A percentile compares a stretch with the other conserved stretches of the same genome.
Conservation (phyloP, 2,329 filamentous ascomycete genomes). For the Paraphaeosphaeria minitans region DNA sequence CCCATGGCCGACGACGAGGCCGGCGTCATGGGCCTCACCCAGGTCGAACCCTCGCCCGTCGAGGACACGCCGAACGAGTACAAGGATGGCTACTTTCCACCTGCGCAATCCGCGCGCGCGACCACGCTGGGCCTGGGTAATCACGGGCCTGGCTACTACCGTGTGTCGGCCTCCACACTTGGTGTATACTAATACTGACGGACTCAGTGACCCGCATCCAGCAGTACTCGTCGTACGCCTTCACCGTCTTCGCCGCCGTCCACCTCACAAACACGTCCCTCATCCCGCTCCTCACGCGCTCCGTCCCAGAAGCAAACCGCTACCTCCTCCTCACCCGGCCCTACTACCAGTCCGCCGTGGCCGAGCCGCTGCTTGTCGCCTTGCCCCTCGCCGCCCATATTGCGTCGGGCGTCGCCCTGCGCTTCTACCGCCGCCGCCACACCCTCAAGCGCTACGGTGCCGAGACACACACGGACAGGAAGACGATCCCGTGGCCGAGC, state of each 20-base stretch:
- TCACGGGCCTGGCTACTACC: conserved; percentile 76
- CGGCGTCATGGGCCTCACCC: conserved; percentile 69
- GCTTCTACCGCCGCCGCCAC: conserved; percentile 73
- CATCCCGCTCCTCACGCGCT: conserved; percentile 40
- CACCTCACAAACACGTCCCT: conserved; percentile 55
- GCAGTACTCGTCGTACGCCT: conserved; percentile 80
- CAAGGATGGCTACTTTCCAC: conserved; percentile 58
- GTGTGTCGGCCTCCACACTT: conserved; percentile 64
- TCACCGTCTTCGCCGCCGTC: conserved; percentile 50
- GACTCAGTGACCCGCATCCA: conserved; percentile 73
- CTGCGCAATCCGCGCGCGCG: conserved; percentile 31
- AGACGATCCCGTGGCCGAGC: conserved; percentile 66
- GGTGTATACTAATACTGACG: conserved; percentile 5
- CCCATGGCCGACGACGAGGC: conserved; percentile 44
- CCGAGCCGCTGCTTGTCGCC: conserved; percentile 80
- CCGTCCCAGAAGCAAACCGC: conserved; percentile 73
- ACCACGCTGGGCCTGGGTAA: conserved; percentile 63
- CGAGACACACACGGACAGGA: conserved; percentile 60
- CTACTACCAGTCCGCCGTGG: conserved; percentile 79
- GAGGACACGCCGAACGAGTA: conserved; percentile 58
- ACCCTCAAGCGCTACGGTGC: conserved; percentile 78
- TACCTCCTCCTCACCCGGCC: conserved; percentile 91
- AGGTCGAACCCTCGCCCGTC: conserved; percentile 84
- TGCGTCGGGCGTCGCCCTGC: conserved; percentile 74
- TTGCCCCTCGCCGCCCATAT: conserved; percentile 78